Base-by-base conservation (phyloP, 306 rosid genomes). In the Pyrus pyrifolia region DNA sequence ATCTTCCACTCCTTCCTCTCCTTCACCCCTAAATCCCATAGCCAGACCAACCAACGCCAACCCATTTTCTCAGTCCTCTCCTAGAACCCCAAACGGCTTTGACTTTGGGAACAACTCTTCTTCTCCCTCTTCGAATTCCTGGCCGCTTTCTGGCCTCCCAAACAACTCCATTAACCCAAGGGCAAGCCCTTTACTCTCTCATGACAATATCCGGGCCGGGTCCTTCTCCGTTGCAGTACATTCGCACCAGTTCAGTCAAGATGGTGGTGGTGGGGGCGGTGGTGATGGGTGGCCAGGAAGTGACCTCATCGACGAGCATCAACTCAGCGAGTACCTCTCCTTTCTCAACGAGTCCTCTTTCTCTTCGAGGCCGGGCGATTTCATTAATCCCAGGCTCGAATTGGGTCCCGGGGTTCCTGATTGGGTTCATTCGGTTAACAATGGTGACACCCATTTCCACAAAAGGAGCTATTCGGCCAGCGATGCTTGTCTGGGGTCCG, bases 401-500 rank as follows among this genome's bases (percentile, higher is more conserved):
- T 72, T 81, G 75, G 86, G 81, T 44, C 82, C 68, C 55, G 93
- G 88, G 21, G 53, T 31, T 60, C 91, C 81, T 4, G 87, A 84
- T 83, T 92, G 96, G 96, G 80, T 52, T 2, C 86, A 84, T n/a
- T 81, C 91, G 55, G 38, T 85, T 52, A 83, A 46, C 81, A 90
- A 88, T 83, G 97, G 87, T 1, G 96, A 90, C 31, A 64, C 88
- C 52, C 95, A 83, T 81, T 80, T 87, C 27, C 98, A 95, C 57
- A 82, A 88, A 38, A 87, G 98, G 78, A 90, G 98, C 76, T 92
- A 18, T 62, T 95, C 98, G 31, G 97, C 95, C 1, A 95, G 90
- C 42, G 98, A 95, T 25, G 97, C 83, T 18, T 78, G 87, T 80
- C 88, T 87, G n/a, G 96, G 84, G 44, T 70, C 87, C 17, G 98